Evolutionary conservation across 805 yeast genomes (phyloP), one percentile per base, ranked within the genome.

Genomic region (Cyberlindnera mrakii): DNA sequence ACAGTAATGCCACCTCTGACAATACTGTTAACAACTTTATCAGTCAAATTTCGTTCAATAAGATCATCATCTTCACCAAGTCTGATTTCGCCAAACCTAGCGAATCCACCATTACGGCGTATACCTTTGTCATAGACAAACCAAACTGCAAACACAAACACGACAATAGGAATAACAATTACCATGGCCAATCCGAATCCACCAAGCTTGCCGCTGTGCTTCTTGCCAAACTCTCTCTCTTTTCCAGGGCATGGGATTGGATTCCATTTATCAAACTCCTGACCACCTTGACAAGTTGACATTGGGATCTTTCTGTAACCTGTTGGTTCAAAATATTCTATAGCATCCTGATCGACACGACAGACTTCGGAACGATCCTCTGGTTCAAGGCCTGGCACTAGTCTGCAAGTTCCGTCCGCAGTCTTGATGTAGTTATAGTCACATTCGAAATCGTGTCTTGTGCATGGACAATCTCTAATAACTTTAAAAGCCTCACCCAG

Each of bases 361-460:
- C 98, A 87, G 43, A 75, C 69, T 47, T 74, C 78, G 17, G 73
- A 65, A 38, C 80, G 77, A 57, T 86, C 86, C 17, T 75, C 70
- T 7, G 95, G 86, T 9, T 70, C 57, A 33, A 78, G 65, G 0
- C 96, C 97, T 9, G 68, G 65, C 11, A 88, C 85, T 35, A 89
- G 71, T 59, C 81, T 79, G 67, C 99, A 93, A 0, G 95, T 83
- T 17, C 95, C 95, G 60, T 89, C 96, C 0, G 55, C 50, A 30
- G 78, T 79, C 47, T 82, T 74, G 42, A 64, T 77, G 62, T 71
- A 90, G 63, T 90, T 90, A 66, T 79, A 88, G 61, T 93, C 99
- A 74, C 99, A 93, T 64, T 93, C 99, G 58, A 70, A 93, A 57
- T 91, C 99, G 39, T 75, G 74, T 63, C 96, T 75, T 0, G 91